A percentile compares a stretch with the other conserved stretches of the same genome.
These are phyloP conservation scores for Sporothrix schenckii DNA, from an alignment of 2,329 filamentous ascomycete species.

Conservation along the genomic window DNA sequence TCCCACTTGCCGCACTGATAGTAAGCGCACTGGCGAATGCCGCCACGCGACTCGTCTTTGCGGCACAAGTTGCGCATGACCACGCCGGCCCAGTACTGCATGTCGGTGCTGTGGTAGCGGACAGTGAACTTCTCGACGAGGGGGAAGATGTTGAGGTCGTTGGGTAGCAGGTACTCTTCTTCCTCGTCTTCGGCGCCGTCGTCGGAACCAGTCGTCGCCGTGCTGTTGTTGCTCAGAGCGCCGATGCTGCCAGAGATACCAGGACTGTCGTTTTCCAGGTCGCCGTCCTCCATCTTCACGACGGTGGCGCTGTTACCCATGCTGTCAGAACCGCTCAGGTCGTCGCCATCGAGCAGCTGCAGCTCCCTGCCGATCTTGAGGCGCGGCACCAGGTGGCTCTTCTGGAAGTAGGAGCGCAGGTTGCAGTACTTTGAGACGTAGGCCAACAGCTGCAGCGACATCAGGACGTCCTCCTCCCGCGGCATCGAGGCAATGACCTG, in stretches of 20 bases:
- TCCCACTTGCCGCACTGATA: slow-evolving; percentile 99
- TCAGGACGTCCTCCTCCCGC: slow-evolving; percentile 93
- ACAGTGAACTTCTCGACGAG: slow-evolving; percentile 98
- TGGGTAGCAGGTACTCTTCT: slow-evolving; percentile 86
- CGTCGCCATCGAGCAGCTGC: slow-evolving; percentile 73
- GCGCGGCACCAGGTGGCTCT: slow-evolving; percentile 88
- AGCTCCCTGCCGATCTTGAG: slow-evolving; percentile 89
- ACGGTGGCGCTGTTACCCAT: background rate
- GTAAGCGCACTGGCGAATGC: slow-evolving; percentile 95
- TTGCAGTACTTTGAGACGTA: slow-evolving; percentile 99
- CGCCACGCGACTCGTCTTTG: slow-evolving; percentile 92
- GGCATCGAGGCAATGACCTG: slow-evolving; percentile 89
- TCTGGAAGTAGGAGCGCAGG: slow-evolving; percentile 90
- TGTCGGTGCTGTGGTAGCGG: slow-evolving; percentile 89
- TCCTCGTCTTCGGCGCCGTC: slow-evolving; percentile 67
- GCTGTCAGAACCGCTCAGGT: slow-evolving; percentile 39
- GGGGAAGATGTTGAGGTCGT: slow-evolving; percentile 98
- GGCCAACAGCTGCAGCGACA: slow-evolving; percentile 94
- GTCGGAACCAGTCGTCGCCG: slow-evolving; percentile 30
- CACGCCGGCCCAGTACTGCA: slow-evolving; percentile 99
- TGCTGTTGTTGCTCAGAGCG: background rate
- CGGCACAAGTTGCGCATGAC: slow-evolving; percentile 98
- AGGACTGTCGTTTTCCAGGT: background rate
- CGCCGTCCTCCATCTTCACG: slow-evolving; percentile 22
- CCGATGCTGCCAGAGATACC: slow-evolving; percentile 3